Evolutionary conservation across 345 rosid genomes (phyloP), one percentile per base, ranked within the genome.

Genomic region (Lepidium africanum): DNA sequence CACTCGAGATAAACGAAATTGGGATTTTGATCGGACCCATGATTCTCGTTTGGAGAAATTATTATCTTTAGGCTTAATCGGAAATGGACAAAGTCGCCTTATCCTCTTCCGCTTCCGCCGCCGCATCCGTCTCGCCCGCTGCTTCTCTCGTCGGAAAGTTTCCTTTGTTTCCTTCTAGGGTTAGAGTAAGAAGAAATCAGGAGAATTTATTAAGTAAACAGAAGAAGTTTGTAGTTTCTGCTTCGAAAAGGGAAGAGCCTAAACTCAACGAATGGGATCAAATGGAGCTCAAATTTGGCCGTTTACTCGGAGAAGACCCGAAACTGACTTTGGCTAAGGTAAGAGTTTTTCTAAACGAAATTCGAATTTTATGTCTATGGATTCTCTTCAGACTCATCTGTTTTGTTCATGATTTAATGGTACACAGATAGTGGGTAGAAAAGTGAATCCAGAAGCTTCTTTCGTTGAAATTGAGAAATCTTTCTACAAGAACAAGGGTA

Each of bases 221-320:
- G 17, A 83, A 69, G 69, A 77, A 69, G 47, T 70, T 84, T 48
- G 25, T 65, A 13, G 82, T 87, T 36, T 79, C 73, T 53, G 90
- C 96, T 27, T 77, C 80, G 13, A 76, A 80, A 23, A 83, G 77
- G 49, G 92, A 86, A 71, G 95, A 85, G 58, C 82, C 86, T 6
- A 73, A 79, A 69, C 74, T 88, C 57, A 84, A 81, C 70, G 78
- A 81, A 57, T 83, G 85, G 86, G 98, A 93, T 78, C 85, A 76
- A 77, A 90, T 90, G 98, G 97, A 90, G 89, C 87, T 93, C 78
- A 84, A 90, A 68, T 87, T 88, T 40, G 98, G 97, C 38, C 86
- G 83, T 23, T 66, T 86, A 79, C 80, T 93, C 5, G 96, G 94
- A 0, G 98, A 93, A 81, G 97, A 93, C 80, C 99, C 99, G 37